A percentile compares a stretch with the other conserved stretches of the same genome.
These are phyloP conservation scores for Citrus reticulata DNA, from an alignment of 345 rosid species.

Conservation along the genomic window DNA sequence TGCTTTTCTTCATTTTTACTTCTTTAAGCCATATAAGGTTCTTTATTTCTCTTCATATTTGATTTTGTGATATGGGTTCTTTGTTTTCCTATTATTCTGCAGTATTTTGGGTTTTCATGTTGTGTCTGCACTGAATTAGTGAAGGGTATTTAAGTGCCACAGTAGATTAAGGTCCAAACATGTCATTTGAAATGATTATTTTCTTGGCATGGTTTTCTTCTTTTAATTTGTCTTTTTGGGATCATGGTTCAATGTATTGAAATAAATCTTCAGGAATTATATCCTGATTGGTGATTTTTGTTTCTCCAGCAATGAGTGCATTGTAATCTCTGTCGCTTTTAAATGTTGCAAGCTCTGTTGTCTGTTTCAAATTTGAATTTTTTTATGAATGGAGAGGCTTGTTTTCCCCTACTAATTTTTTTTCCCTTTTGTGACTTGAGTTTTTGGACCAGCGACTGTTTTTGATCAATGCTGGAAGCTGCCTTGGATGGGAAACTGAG, in stretches of 20 bases:
- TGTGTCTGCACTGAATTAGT: neutral
- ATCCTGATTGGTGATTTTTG: neutral
- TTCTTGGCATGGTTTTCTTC: neutral
- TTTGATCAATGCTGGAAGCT: slow-evolving; percentile 67
- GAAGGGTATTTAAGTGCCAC: neutral
- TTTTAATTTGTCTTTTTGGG: neutral
- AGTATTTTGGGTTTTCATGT: neutral
- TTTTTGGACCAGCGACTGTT: slow-evolving; percentile 49
- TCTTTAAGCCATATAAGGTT: neutral
- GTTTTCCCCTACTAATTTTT: neutral
- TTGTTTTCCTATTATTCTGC: neutral
- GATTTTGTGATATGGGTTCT: neutral
- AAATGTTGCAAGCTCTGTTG: neutral
- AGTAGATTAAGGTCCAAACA: neutral
- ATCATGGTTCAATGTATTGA: neutral
- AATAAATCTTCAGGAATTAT: neutral
- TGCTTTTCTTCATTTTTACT: neutral
- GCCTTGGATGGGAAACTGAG: slow-evolving; percentile 74
- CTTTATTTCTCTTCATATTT: neutral
- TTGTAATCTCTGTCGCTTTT: neutral
- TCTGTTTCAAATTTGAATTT: neutral
- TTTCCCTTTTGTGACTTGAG: too few relatives aligned
- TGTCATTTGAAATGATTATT: neutral
- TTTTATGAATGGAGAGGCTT: neutral
- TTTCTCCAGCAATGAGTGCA: neutral